Conservation (phyloP, 805 yeast species). For the Komagataella pastoris region DNA sequence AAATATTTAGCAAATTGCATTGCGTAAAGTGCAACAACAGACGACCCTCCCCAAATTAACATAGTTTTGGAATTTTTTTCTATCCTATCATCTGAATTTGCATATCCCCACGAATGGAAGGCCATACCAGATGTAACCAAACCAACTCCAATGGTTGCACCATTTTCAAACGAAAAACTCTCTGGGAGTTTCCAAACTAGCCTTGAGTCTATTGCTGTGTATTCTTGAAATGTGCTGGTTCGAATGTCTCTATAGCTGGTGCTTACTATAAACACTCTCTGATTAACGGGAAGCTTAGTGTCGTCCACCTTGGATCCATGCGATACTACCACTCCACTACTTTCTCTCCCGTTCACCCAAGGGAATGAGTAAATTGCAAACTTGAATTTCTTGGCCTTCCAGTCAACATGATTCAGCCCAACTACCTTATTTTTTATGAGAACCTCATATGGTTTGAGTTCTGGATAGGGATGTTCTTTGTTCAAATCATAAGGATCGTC, state of each 20-base stretch:
- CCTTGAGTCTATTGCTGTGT: constrained; percentile 28
- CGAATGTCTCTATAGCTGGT: constrained; percentile 32
- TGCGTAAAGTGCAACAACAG: constrained; percentile 30
- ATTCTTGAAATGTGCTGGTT: constrained; percentile 34
- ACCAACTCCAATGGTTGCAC: constrained; percentile 34
- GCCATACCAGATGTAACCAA: constrained; percentile 27
- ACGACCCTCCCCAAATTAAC: constrained; percentile 35
- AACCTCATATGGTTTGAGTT: constrained; percentile 12
- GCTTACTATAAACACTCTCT: constrained; percentile 28
- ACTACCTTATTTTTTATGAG: constrained; percentile 17
- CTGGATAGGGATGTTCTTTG: constrained; percentile 9
- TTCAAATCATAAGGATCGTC: constrained; percentile 11
- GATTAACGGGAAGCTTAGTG: constrained; percentile 14
- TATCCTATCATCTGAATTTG: not conserved
- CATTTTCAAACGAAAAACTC: constrained; percentile 20
- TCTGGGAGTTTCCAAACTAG: constrained; percentile 30
- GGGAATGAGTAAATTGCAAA: constrained; percentile 35
- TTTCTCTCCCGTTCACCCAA: constrained; percentile 36
- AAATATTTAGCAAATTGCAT: constrained; percentile 27
- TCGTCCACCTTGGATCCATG: constrained; percentile 19
- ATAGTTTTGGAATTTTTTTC: constrained; percentile 9
- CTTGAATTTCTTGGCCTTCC: constrained; percentile 32
- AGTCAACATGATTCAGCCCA: constrained; percentile 34
- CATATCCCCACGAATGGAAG: constrained; percentile 4
- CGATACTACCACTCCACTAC: constrained; percentile 25